Base-by-base conservation (phyloP, 1,139 yeast species). In the Casaregolazyma lundiana region DNA sequence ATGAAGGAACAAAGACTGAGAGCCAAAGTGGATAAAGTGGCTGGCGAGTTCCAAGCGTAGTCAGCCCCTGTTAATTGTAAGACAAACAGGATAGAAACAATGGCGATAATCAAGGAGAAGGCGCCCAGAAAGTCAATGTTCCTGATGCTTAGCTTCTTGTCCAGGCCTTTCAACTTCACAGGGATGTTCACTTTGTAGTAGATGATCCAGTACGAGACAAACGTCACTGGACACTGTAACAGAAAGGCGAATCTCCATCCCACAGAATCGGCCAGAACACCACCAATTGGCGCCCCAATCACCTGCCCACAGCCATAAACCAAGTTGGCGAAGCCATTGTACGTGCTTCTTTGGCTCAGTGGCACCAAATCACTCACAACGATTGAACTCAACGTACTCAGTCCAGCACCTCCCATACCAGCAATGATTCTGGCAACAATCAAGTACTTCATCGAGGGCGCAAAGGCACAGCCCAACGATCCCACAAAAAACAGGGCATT, bases 181-280 rank as follows among this genome's bases (percentile, higher is more conserved):
- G 38, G 45, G 41, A 37, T 39, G 16, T 35, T 17, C 24, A 45
- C 44, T 38, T 13, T 42, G 15, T 42, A 35, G 19, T 29, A 35
- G 19, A 44, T 47, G 11, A 41, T 43, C 4, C 38, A 16, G 7
- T 46, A 34, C 11, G 41, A 48, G 13, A 42, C 30, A 4, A 37
- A 8, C n/a, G 41, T 41, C 11, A 49, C 22, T 4, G 52, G 53
- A 13, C 41, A 47, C 24, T 47, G 50, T n/a, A 41, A 20, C 35
- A 48, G 38, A 26, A 50, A 50, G n/a, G 45, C 38, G 46, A 44
- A 50, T 21, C 53, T 40, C 53, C 53, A 50, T 6, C 50, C 50
- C 2, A 50, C 15, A 5, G 36, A 38, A 16, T 26, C 39, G 15
- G 52, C 45, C n/a, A 50, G 46, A 6, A 45, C 34, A 1, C 53